A percentile compares a stretch with the other conserved stretches of the same genome.
These are phyloP conservation scores for Cryoendolithus antarcticus DNA, from an alignment of 2,329 filamentous ascomycete genomes.

Conservation along the genomic window DNA sequence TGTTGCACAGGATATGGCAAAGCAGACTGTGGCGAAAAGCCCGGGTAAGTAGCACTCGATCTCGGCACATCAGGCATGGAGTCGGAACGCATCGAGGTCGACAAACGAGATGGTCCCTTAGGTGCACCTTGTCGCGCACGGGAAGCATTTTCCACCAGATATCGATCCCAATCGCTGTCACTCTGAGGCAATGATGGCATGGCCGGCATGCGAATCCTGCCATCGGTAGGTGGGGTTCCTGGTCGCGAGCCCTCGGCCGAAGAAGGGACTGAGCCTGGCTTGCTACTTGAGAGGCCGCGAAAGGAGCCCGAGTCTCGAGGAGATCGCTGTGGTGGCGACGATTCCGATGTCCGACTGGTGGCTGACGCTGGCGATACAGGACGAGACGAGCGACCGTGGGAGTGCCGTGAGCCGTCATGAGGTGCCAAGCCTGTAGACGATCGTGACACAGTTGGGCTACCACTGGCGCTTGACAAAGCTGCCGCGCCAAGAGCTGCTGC, in stretches of 20 bases:
- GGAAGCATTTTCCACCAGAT: constrained; percentile 5
- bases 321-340: constrained; percentile 8
- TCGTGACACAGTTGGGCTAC: too few species aligned
- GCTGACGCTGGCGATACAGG: constrained; percentile 16
- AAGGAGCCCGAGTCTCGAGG: constrained; percentile 8
- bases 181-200: constrained; percentile 16
- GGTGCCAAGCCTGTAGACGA: too few species aligned
- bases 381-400: constrained; percentile 14
- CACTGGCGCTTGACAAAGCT: too few species aligned
- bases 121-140: not conserved
- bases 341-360: constrained; percentile 4
- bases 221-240: constrained; percentile 13
- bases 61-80: constrained; percentile 6
- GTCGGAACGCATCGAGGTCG: constrained; percentile 4
- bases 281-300: too few species aligned
- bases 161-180: constrained; percentile 20
- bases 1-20: constrained; percentile 14
- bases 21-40: constrained; percentile 6
- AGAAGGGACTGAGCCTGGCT: not conserved
- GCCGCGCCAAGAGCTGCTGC: too few species aligned
- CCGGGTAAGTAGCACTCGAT: not conserved
- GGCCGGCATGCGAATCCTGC: constrained; percentile 8
- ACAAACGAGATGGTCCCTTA: constrained; percentile 4
- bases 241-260: constrained; percentile 16
- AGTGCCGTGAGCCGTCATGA: constrained; percentile 10